Base-by-base conservation (phyloP, 805 yeast species). In the Wickerhamiella bombiphila region DNA sequence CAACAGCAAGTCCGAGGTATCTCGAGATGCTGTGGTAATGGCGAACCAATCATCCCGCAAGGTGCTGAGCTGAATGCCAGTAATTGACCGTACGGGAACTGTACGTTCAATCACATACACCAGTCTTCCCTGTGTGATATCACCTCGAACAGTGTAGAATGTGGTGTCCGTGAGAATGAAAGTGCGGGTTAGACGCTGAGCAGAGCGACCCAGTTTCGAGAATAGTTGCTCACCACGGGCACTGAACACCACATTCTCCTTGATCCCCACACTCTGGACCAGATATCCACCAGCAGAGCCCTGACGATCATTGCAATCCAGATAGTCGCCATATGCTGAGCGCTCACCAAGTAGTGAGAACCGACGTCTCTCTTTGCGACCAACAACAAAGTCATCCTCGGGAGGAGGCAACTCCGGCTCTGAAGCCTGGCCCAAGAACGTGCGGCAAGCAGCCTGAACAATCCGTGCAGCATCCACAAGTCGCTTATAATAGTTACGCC, bases 11-110 rank as follows among this genome's bases (percentile, higher is more conserved):
- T 91, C 98, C 1, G 95, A 83, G 37, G 65, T 69, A 2, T 57
- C 51, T 3, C 60, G 48, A 4, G 69, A 63, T 0, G 68, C 66
- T 40, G 74, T 57, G 25, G 71, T 69, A 32, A 80, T 52, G 1
- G 94, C 93, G 24, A 86, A 56, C 98, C 98, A 91, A 52, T 86
- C 91, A 59, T 91, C 98, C 47, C 86, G 91, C 39, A 74, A 64
- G 34, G 68, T 72, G 0, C 95, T 80, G 47, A 91, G 52, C 3
- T 76, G 75, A 13, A 82, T 69, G 41, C 70, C 70, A 18, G 62
- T 65, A 37, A 91, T 76, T 3, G 68, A 62, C 8, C 64, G 55
- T 2, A 82, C 63, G 6, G 81, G 70, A 33, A 83, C 66, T 2
- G 72, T 58, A 39, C 69, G 65, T 50, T 91, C 97, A 35, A 69